Base-by-base conservation (phyloP, 176 grass and related monocot species). In the Eragrostis nindensis region DNA sequence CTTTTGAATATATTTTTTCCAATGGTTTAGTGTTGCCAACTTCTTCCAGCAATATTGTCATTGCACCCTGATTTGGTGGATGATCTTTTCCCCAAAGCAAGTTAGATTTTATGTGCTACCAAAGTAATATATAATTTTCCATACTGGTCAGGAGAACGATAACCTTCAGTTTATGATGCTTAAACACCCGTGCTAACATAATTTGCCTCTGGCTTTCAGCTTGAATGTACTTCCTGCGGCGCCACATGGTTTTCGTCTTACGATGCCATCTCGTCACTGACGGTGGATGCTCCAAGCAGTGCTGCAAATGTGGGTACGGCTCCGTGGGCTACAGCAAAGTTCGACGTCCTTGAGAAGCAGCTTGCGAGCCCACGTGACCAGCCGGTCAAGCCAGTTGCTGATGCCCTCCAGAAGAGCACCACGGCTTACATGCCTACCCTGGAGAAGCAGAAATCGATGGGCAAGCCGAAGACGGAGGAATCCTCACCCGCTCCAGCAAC, bases 181-280 rank as follows among this genome's bases (percentile, higher is more conserved):
- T 62, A 47, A 55, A 65, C 47, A 19, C 32, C 14, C 60, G 39
- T 26, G 18, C 66, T 70, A 21, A 73, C 61, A 22, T 14, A 45
- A 62, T 21, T 66, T 63, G 7, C 22, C 17, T 69, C 46, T 62
- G 6, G 19, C 79, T 81, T 26, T 73, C 90, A 95, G 96, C 87
- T 99, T 18, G 92, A 99, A 71, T 99, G 96, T 53, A 83, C 61
- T 68, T 81, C 96, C 46, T 99, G 96, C 4, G 96, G 96, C 18
- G 63, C 85, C 27, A 90, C 72, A 22, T 99, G 96, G 86, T 99
- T 91, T 84, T 87, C 96, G 1, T 77, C 92, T 44, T 77, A 82
- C 74, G 92, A 99, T 79, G 90, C 90, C 52, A 93, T 99, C 70
- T 86, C 93, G 29, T 43, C 88, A 13, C 79, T 95, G 74, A 93